phyloP scores from a whole-genome alignment of 495 filamentous ascomycete genomes.

The Penicillium subrubescens region DNA sequence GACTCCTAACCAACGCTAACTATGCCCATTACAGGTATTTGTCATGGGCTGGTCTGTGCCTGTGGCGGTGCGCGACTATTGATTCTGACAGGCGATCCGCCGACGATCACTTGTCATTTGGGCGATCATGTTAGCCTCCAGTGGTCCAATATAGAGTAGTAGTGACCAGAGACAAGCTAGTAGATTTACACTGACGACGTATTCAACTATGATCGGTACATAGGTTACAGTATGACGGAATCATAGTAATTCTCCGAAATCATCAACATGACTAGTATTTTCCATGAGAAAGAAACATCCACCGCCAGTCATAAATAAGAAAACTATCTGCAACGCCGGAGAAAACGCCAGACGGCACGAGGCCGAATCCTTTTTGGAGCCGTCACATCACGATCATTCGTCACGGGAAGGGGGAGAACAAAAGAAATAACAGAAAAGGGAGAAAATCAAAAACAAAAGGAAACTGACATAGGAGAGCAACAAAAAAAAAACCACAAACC shows the following conservation, averaged over 20 bases:
- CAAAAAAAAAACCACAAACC: not conserved
- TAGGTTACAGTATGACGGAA: not conserved
- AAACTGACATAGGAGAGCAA: constrained; percentile 2
- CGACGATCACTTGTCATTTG: constrained; percentile 24
- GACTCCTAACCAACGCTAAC: not conserved
- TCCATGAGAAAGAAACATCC: not conserved
- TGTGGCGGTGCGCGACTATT: constrained; percentile 36
- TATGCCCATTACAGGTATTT: constrained; percentile 20
- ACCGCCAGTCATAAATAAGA: not conserved
- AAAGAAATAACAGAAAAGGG: constrained; percentile 4
- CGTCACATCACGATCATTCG: not conserved
- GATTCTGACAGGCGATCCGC: constrained; percentile 25
- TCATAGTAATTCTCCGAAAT: not conserved
- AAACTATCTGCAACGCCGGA: constrained; percentile 18
- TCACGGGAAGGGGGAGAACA: not conserved
- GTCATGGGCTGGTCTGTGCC: constrained; percentile 24
- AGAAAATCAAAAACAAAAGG: not conserved
- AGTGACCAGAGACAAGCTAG: not conserved
- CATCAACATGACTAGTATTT: not conserved
- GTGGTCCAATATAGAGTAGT: not conserved
- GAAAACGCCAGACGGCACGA: constrained; percentile 15
- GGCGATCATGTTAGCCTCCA: not conserved
- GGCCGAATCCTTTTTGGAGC: constrained; percentile 9
- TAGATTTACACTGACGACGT: not conserved
- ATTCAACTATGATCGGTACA: no score